phyloP scores from a whole-genome alignment of 2,329 filamentous ascomycete genomes.

The Dothideomycetidae sp. region DNA sequence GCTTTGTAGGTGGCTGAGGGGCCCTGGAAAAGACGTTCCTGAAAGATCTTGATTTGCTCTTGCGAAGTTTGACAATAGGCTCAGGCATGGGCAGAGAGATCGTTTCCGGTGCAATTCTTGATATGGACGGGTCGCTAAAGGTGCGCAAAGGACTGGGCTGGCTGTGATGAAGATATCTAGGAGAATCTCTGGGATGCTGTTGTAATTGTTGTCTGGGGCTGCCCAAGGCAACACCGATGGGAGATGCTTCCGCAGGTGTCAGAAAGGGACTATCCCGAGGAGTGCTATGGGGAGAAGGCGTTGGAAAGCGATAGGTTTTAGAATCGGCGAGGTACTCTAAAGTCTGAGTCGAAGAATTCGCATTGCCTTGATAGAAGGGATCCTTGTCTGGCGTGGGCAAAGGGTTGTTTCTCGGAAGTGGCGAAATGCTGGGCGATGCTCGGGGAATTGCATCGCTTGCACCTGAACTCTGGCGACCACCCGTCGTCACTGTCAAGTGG shows the following conservation, averaged over 20 bases:
- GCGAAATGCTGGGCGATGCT: no score
- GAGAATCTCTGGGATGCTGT: neutral
- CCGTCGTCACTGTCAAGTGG: no score
- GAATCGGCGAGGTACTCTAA: constrained; percentile 7
- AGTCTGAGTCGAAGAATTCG: constrained; percentile 2
- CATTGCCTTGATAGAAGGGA: neutral
- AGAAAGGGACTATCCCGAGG: constrained; percentile 1
- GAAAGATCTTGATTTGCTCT: constrained; percentile 4
- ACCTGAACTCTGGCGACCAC: constrained; percentile 1
- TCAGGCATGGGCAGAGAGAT: constrained; percentile 1
- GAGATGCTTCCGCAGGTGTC: neutral
- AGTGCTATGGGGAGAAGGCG: constrained; percentile 2
- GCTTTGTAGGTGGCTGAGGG: neutral
- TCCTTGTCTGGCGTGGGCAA: constrained; percentile 7
- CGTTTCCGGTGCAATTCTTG: neutral
- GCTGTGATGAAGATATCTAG: no score
- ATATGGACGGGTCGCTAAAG: constrained; percentile 5
- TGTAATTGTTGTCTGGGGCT: constrained; percentile 6
- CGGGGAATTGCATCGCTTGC: no score
- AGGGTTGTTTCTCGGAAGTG: constrained; percentile 2
- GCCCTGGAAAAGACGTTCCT: constrained; percentile 7
- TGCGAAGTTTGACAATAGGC: constrained; percentile 4
- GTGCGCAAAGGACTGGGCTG: constrained; percentile 5
- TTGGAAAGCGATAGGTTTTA: constrained; percentile 7
- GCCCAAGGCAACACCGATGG: constrained; percentile 6